Evolutionary conservation across 352 stramenopile species (phyloP), one percentile per base, ranked within the genome.

Genomic region (Phytopythium aichiense): DNA sequence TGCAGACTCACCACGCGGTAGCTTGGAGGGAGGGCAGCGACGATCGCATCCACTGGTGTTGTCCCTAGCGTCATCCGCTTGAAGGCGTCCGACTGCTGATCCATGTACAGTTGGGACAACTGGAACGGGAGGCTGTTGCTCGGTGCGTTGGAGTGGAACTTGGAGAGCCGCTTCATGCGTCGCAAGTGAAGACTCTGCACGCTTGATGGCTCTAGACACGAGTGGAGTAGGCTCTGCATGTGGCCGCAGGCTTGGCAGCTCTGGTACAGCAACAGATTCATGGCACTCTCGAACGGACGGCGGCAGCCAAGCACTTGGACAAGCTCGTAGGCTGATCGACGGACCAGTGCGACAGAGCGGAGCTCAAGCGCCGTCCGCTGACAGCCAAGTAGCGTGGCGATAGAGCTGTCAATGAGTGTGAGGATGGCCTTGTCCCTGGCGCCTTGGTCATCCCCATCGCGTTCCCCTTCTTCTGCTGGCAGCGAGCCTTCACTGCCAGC

Each of bases 181-280:
- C 62, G 61, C 45, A 82, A 60, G 53, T 91, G 80, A 2, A 91
- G 71, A 54, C 69, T 77, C 33, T 84, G 73, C 0, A 70, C 63
- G 46, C 82, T 85, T 25, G 71, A 64, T 1, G 75, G 58, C 0
- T 65, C 59, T 7, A 77, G 66, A 51, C 77, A 89, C 8, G 61
- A 66, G 20, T 72, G 56, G 22, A 87, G 71, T 1, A 84, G 37
- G 16, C 54, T 48, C 12, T 56, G 64, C 57, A 88, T 71, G 45
- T 74, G 63, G 2, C 74, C 68, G 9, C 73, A 69, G 6, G 79
- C 72, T 2, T 74, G 52, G 6, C 66, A 61, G 33, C 79, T 89
- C 65, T 92, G 79, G 37, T 90, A 83, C 37, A 86, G 63, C n/a
- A 92, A 66, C 33, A 94, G 61, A 30, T 72, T 77, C 35, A 78